Conservation (phyloP, 108 stramenopile species). For the Asterionellopsis glacialis region DNA sequence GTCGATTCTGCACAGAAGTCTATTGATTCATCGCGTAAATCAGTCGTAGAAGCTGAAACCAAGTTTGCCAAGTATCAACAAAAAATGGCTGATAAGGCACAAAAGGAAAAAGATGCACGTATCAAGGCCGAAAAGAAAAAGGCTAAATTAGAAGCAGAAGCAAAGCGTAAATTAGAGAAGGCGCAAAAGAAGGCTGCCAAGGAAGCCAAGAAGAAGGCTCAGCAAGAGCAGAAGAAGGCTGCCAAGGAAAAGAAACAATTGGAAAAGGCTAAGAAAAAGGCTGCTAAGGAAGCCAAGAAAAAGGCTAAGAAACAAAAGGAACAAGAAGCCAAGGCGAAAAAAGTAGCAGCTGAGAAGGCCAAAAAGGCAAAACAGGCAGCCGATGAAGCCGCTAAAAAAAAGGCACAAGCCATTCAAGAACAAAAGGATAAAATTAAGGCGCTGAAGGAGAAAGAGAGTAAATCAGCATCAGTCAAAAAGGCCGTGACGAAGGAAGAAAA, state of each 20-base stretch:
- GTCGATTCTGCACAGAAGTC: background rate
- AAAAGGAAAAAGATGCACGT: no score
- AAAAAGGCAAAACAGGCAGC: background rate
- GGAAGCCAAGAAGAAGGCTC: no score
- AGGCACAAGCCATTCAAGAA: background rate
- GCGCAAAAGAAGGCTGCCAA: no score
- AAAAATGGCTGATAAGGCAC: no score
- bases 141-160: no score
- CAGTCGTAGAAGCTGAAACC: background rate
- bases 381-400: background rate
- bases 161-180: no score
- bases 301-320: background rate
- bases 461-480: background rate
- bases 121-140: no score
- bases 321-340: background rate
- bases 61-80: background rate
- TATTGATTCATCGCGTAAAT: background rate
- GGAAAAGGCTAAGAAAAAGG: background rate
- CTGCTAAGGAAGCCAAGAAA: background rate
- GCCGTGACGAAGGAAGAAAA: background rate
- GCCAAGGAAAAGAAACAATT: background rate
- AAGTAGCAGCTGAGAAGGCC: background rate
- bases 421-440: background rate
- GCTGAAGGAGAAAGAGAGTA: background rate
- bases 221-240: background rate